These are phyloP conservation scores for Martiniozyma asiatica DNA, from an alignment of 1,139 yeast genomes.

Conservation along the genomic window DNA sequence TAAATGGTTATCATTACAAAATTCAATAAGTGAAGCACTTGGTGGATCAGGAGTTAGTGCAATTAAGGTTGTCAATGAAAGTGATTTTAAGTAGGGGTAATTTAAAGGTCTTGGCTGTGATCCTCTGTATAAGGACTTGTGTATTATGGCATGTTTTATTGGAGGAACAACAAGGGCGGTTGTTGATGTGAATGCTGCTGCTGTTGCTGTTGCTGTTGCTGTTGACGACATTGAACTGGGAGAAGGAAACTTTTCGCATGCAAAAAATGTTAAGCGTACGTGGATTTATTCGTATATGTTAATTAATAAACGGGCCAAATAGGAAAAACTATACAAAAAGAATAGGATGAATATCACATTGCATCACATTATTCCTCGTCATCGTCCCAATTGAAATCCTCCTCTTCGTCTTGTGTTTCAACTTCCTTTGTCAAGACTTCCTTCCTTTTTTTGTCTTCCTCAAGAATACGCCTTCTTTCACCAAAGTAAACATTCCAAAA, in stretches of 20 bases:
- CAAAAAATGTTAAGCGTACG: too few species aligned
- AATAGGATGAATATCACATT: too few species aligned
- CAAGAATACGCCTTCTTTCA: slow-evolving; percentile 41
- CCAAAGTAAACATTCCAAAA: slow-evolving; percentile 74
- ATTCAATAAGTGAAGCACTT: slow-evolving; percentile 36
- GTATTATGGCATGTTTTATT: too few species aligned
- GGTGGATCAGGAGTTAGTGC: slow-evolving; percentile 79
- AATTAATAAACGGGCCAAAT: too few species aligned
- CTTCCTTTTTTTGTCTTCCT: slow-evolving; percentile 58
- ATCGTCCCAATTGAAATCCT: slow-evolving; percentile 19
- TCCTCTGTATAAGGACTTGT: slow-evolving; percentile 65
- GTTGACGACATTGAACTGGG: too few species aligned
- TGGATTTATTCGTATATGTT: too few species aligned
- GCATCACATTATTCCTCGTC: slow-evolving; percentile 3
- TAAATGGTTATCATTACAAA: slow-evolving; percentile 38
- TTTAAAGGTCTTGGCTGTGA: slow-evolving; percentile 76
- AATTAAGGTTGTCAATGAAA: slow-evolving; percentile 59
- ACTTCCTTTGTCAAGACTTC: slow-evolving; percentile 36
- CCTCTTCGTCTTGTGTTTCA: slow-evolving; percentile 37
- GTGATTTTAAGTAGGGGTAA: slow-evolving; percentile 55
- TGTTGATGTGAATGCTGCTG: too few species aligned
- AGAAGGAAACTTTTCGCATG: too few species aligned
- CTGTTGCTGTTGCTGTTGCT: too few species aligned
- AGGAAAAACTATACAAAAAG: too few species aligned
- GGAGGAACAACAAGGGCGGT: too few species aligned